Conservation (phyloP, 345 rosid species). For the Triadica sebifera region DNA sequence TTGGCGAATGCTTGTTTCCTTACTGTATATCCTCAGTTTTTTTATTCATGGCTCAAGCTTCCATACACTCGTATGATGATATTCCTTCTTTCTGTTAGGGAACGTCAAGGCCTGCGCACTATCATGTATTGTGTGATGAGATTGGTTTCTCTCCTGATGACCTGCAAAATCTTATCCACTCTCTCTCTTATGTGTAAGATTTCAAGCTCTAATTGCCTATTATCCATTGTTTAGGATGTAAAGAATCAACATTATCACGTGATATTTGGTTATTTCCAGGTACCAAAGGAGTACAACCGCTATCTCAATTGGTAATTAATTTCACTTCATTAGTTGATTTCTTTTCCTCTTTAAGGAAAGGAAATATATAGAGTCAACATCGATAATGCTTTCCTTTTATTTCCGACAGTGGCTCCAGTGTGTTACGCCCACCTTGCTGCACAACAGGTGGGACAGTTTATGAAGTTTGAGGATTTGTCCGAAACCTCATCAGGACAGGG, state of each 20-base stretch:
- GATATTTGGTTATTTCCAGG: slow-evolving; percentile 33
- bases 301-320: slow-evolving; percentile 62
- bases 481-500: slow-evolving; percentile 48
- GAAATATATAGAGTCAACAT: background rate
- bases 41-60: slow-evolving; percentile 1
- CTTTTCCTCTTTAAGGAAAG: background rate
- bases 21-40: background rate
- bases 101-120: slow-evolving; percentile 91
- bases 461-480: slow-evolving; percentile 58
- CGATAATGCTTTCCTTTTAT: background rate
- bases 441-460: slow-evolving; percentile 66
- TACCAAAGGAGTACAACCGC: slow-evolving; percentile 85
- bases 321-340: background rate
- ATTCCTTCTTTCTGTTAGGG: slow-evolving; percentile 39
- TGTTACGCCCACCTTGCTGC: slow-evolving; percentile 92
- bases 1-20: background rate
- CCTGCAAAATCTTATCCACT: slow-evolving; percentile 65
- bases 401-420: slow-evolving; percentile 74
- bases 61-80: background rate
- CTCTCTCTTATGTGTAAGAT: slow-evolving; percentile 82
- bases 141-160: slow-evolving; percentile 74
- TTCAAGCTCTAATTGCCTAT: slow-evolving; percentile 12
- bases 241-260: background rate
- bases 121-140: slow-evolving; percentile 77
- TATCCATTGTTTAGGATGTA: background rate